Evolutionary conservation across 1,284 basidiomycete species (phyloP), one percentile per base, ranked within the genome.

Genomic region (Trichosporon asahii): DNA sequence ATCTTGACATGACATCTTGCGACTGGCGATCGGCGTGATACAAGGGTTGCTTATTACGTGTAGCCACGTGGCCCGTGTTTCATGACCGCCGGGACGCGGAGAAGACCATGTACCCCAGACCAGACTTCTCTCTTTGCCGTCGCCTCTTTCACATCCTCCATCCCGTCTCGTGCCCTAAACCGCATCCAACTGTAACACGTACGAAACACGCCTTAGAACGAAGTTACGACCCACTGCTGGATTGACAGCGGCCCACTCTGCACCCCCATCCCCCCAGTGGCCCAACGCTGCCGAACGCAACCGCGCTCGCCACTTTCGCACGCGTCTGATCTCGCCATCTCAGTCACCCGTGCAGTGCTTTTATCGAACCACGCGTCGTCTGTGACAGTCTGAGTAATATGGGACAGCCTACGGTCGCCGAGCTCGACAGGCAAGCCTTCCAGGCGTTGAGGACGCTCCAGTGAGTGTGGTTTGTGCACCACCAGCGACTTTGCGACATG

Each of bases 1-100:
- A 31, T 61, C 57, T 61, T 61, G 57, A n/a, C 57, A 61, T 61
- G 57, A 31, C 57, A 53, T 61, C 57, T 61, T 61, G 57, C 57
- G 27, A 12, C 27, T 5, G n/a, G 57, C 57, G 57, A 61, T 61
- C 57, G 57, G 29, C 57, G 57, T 61, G 57, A 61, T 61, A 61
- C 2, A 18, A n/a, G 2, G 15, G 2, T 5, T 12, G 5, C n/a
- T n/a, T 31, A 61, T 61, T 29, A 61, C 57, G 57, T 61, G 57
- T 31, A 33, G 15, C 57, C 57, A 61, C 57, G 57, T 31, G 57
- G 6, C 57, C 5, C 12, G 15, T 31, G 57, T 61, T 61, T 61
- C 27, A 61, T 61, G 57, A 61, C 11, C 25, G 12, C 15, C 57
- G 15, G 29, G 23, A 61, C 29, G 57, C 57, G 57, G 57, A 31